These are phyloP conservation scores for Fusarium verrucosum DNA, from an alignment of 2,329 filamentous ascomycete species.

Conservation along the genomic window DNA sequence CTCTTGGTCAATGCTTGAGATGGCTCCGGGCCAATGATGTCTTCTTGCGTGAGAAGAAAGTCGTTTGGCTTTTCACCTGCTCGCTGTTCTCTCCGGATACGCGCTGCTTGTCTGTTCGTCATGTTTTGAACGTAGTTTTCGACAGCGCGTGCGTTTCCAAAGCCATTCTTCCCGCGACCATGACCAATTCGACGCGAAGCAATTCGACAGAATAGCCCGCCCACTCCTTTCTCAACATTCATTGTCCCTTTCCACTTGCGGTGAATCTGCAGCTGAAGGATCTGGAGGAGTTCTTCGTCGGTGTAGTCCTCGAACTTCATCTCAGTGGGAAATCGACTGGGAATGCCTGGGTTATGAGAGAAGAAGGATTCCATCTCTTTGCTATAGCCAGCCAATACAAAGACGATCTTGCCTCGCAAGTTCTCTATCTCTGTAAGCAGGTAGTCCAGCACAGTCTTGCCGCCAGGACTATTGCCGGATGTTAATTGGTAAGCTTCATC, in stretches of 20 bases:
- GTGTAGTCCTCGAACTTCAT: slow-evolving; percentile 76
- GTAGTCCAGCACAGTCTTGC: slow-evolving; percentile 72
- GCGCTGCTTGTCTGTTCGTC: slow-evolving; percentile 64
- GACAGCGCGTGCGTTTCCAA: slow-evolving; percentile 76
- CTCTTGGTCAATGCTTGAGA: slow-evolving; percentile 60
- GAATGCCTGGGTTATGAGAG: slow-evolving; percentile 75
- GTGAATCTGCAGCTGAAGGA: slow-evolving; percentile 65
- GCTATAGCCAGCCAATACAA: slow-evolving; percentile 77
- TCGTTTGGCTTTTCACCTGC: slow-evolving; percentile 60
- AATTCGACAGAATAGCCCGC: slow-evolving; percentile 72
- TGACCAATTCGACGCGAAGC: slow-evolving; percentile 68
- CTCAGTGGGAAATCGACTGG: slow-evolving; percentile 72
- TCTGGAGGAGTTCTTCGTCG: slow-evolving; percentile 70
- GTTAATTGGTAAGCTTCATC: slow-evolving; percentile 82
- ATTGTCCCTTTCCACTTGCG: slow-evolving; percentile 65
- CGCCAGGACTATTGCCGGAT: slow-evolving; percentile 65
- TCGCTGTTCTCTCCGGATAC: slow-evolving; percentile 61
- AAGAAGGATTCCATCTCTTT: slow-evolving; percentile 82
- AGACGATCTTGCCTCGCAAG: slow-evolving; percentile 72
- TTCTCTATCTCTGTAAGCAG: slow-evolving; percentile 79
- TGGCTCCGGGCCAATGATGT: slow-evolving; percentile 77
- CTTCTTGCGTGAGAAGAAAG: slow-evolving; percentile 68
- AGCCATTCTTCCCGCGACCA: slow-evolving; percentile 70
- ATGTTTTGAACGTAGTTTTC: slow-evolving; percentile 69
- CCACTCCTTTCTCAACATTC: slow-evolving; percentile 65